Base-by-base conservation (phyloP, 768 basidiomycete genomes). In the Kwoniella mangroviensis region DNA sequence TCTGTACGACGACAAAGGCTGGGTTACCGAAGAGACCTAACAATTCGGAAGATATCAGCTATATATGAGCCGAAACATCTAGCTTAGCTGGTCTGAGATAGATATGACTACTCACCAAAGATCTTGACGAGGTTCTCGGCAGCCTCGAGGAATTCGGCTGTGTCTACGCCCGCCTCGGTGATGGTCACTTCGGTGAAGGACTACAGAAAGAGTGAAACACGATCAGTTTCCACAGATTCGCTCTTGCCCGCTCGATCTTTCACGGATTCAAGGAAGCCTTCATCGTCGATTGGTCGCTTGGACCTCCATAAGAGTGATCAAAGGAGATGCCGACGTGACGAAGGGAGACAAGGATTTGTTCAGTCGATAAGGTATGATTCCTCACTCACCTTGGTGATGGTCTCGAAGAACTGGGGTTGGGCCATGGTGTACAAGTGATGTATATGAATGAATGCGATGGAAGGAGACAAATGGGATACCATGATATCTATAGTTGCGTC, bases 171-270 rank as follows among this genome's bases (percentile, higher is more conserved):
- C 76, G 87, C 87, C 75, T 93, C 90, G 65, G 90, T 92, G 74
- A 93, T 87, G 40, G 90, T 88, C 51, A 98, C 96, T 83, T 95
- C 91, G 75, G 90, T 89, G 82, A 94, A 99, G n/a, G 93, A 95
- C 96, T 98, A 73, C 19, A 0, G 34, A 54, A 34, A 34, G 34
- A 42, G 15, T 34, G 28, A 45, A 34, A 41, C 41, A 22, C 21
- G 15, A 41, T 64, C 55, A 66, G 64, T 4, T 13, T 62, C 61
- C n/a, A 17, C 59, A 1, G 15, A 3, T 0, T 49, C 45, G 2
- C 45, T 1, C 12, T 34, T 34, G 34, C 34, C 34, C 34, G 34
- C 34, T 34, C 34, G 34, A 34, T 7, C 0, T 7, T 6, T 34
- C 34, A 34, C 6, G 6, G 1, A 34, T 5, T 7, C 34, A 34